A percentile compares a stretch with the other conserved stretches of the same genome.
phyloP scores from a whole-genome alignment of 192 early-diverging fungal species.

The Linnemannia zychae region DNA sequence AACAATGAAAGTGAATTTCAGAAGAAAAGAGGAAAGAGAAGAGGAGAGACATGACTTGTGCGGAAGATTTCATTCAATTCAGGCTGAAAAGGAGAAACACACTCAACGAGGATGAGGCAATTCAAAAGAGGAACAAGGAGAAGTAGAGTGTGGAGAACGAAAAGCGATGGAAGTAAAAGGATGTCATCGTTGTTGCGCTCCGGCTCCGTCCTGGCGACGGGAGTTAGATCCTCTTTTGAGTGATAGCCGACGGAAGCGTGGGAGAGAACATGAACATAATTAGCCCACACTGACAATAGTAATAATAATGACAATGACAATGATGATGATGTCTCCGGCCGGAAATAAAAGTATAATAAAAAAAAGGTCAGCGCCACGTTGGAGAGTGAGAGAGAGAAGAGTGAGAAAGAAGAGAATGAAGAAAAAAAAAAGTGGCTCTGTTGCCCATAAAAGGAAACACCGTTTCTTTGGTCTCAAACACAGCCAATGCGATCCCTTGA shows the following conservation, averaged over 20 bases:
- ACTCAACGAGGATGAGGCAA: background rate
- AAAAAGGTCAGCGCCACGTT: background rate
- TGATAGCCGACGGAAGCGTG: background rate
- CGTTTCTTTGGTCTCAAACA: background rate
- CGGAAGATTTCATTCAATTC: background rate
- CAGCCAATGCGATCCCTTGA: background rate
- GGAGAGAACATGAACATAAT: background rate
- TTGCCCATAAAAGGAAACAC: background rate
- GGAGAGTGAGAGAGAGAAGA: background rate
- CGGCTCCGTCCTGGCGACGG: background rate
- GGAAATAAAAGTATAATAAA: background rate
- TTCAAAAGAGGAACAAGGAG: background rate
- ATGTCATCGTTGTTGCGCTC: background rate
- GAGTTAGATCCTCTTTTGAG: background rate
- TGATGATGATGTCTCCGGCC: background rate
- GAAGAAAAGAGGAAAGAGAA: background rate
- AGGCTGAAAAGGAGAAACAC: constrained; percentile 7
- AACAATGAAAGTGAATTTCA: background rate
- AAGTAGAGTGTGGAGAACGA: background rate
- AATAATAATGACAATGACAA: too few relatives aligned
- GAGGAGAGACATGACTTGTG: background rate
- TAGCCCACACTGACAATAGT: background rate
- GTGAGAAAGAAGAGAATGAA: too few relatives aligned
- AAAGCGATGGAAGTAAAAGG: background rate
- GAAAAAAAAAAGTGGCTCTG: background rate